phyloP scores from a whole-genome alignment of 257 asterid species.

The Euphrasia confusa region DNA sequence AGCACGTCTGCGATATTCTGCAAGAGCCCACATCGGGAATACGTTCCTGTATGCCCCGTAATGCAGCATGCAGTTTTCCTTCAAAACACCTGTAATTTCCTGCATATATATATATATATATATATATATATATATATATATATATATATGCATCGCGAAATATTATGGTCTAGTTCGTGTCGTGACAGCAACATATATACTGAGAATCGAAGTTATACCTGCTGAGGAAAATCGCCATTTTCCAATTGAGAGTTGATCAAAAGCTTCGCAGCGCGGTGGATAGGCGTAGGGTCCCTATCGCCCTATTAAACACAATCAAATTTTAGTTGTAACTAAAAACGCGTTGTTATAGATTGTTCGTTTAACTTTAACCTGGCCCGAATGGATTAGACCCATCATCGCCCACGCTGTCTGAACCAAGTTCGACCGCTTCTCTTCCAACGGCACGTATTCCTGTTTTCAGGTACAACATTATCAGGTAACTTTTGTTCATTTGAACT shows the following conservation, averaged over 20 bases:
- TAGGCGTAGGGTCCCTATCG: slow-evolving; percentile 53
- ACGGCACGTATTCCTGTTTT: slow-evolving; percentile 51
- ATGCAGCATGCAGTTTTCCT: slow-evolving; percentile 78
- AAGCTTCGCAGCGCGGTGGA: slow-evolving; percentile 63
- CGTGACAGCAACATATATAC: no score
- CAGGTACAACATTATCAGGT: background rate
- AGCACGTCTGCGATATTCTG: slow-evolving; percentile 56
- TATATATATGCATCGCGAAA: no score
- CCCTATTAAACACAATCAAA: slow-evolving; percentile 34
- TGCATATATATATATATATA: slow-evolving; percentile 14
- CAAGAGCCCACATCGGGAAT: slow-evolving; percentile 77
- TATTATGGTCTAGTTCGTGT: no score
- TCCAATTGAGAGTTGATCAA: slow-evolving; percentile 73
- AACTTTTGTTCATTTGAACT: no score
- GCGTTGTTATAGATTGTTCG: no score
- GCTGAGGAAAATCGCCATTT: slow-evolving; percentile 61
- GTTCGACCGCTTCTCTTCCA: slow-evolving; percentile 56
- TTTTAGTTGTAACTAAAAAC: background rate
- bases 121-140: no score
- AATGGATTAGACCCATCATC: slow-evolving; percentile 64
- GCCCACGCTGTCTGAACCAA: slow-evolving; percentile 89
- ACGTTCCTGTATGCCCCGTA: slow-evolving; percentile 67
- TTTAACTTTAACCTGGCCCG: slow-evolving; percentile 53
- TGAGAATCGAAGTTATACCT: background rate
- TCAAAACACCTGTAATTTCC: slow-evolving; percentile 77